phyloP scores from a whole-genome alignment of 176 grass and related monocot species.

The Musa itinerans region DNA sequence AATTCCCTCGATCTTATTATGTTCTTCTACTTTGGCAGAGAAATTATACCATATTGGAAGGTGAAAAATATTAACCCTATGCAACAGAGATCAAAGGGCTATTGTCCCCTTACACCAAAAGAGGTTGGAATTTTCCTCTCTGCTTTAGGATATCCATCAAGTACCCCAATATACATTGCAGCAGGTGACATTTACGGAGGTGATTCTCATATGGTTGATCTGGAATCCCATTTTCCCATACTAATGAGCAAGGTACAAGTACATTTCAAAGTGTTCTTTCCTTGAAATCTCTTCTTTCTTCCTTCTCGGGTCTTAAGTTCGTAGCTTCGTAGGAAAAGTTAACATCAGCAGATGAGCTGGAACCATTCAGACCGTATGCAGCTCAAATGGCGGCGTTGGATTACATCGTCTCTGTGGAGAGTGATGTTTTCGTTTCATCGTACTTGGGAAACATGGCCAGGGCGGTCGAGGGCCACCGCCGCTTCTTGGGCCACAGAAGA shows the following conservation, averaged over 20 bases:
- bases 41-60: constrained; percentile 84
- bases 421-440: constrained; percentile 76
- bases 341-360: constrained; percentile 56
- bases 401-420: constrained; percentile 96
- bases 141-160: constrained; percentile 77
- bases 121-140: constrained; percentile 84
- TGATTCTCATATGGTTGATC: constrained; percentile 69
- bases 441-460: constrained; percentile 91
- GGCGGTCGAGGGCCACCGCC: constrained; percentile 73
- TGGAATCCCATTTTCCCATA: constrained; percentile 66
- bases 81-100: constrained; percentile 65
- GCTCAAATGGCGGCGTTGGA: constrained; percentile 96
- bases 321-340: constrained; percentile 56
- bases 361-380: constrained; percentile 62
- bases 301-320: neutral
- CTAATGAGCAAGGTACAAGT: constrained; percentile 78
- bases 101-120: constrained; percentile 90
- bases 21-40: constrained; percentile 35
- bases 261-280: neutral
- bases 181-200: constrained; percentile 93
- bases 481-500: constrained; percentile 73
- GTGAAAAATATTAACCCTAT: constrained; percentile 79
- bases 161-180: constrained; percentile 79
- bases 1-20: neutral
- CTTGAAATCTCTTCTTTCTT: neutral